Percentiles rank a stretch among this genome's conserved stretches.
phyloP scores from a whole-genome alignment of 371 early-diverging fungal species.

The Astathelohania contejeani region DNA sequence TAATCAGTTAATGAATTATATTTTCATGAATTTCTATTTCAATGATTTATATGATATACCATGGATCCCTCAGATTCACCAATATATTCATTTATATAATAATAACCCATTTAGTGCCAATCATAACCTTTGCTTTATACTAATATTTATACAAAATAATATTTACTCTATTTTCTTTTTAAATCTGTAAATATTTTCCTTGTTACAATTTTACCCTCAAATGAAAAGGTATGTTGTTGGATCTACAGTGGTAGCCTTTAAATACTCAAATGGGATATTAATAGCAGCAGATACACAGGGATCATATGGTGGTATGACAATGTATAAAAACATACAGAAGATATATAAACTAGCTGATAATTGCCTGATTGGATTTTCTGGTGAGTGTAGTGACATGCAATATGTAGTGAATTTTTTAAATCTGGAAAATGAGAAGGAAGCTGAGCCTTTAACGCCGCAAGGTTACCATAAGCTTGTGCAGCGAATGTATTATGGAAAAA shows the following conservation, averaged over 20 bases:
- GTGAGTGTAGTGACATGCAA: slow-evolving; percentile 33
- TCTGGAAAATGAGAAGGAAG: slow-evolving; percentile 23
- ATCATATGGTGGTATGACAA: slow-evolving; percentile 29
- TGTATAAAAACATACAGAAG: slow-evolving; percentile 10
- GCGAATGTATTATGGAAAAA: slow-evolving; percentile 40
- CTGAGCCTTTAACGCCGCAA: slow-evolving; percentile 18
- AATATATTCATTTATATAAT: no score
- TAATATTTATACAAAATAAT: no score
- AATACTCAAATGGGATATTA: slow-evolving; percentile 29
- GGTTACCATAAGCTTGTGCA: slow-evolving; percentile 46
- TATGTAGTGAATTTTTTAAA: slow-evolving; percentile 10
- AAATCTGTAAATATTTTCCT: no score
- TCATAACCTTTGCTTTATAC: no score
- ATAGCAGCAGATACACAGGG: slow-evolving; percentile 27
- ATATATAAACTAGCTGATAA: slow-evolving; percentile 11
- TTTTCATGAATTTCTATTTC: no score
- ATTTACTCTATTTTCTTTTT: no score
- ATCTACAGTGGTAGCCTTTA: slow-evolving; percentile 27
- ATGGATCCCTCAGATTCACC: no score
- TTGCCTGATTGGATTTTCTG: slow-evolving; percentile 23
- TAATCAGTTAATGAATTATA: no score
- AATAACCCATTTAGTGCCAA: no score
- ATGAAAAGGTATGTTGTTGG: not conserved
- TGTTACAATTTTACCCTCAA: not conserved
- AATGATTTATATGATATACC: no score